Evolutionary conservation across 208 protist genomes (phyloP).

Genomic region (Leishmania braziliensis): DNA sequence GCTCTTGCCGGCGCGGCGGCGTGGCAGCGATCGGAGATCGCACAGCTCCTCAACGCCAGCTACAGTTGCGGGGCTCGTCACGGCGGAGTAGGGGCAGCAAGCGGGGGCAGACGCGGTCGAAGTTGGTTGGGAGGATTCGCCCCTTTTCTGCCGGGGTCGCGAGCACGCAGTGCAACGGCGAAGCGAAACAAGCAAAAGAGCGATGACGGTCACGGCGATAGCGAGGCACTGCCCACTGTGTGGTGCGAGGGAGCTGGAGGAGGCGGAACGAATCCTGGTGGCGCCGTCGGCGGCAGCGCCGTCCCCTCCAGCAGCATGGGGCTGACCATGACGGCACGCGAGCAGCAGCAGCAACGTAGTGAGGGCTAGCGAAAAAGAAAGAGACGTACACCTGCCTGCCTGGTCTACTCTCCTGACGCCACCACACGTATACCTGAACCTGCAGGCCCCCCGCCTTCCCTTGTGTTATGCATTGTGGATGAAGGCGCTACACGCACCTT

Average conservation of each 20-base stretch:
- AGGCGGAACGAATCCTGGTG: neutral
- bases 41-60: conserved; percentile 5
- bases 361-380: neutral
- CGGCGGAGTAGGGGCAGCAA: conserved; percentile 1
- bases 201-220: neutral
- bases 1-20: conserved; percentile 21
- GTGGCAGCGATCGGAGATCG: conserved; percentile 8
- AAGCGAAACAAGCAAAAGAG: neutral
- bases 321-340: conserved; percentile 21
- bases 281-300: conserved; percentile 1
- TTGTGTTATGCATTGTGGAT: neutral
- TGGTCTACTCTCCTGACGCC: neutral
- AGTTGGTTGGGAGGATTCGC: conserved; percentile 5
- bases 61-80: neutral
- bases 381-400: neutral
- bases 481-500: neutral
- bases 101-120: neutral
- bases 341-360: conserved; percentile 9
- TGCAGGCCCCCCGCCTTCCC: neutral
- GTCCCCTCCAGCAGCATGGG: conserved; percentile 20
- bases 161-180: conserved; percentile 2
- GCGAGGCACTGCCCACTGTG: neutral
- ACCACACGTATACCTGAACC: neutral
- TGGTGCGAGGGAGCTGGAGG: neutral
- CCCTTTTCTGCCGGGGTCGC: conserved; percentile 3